phyloP scores from a whole-genome alignment of 2,329 filamentous ascomycete genomes.

The Xylaria polymorpha region DNA sequence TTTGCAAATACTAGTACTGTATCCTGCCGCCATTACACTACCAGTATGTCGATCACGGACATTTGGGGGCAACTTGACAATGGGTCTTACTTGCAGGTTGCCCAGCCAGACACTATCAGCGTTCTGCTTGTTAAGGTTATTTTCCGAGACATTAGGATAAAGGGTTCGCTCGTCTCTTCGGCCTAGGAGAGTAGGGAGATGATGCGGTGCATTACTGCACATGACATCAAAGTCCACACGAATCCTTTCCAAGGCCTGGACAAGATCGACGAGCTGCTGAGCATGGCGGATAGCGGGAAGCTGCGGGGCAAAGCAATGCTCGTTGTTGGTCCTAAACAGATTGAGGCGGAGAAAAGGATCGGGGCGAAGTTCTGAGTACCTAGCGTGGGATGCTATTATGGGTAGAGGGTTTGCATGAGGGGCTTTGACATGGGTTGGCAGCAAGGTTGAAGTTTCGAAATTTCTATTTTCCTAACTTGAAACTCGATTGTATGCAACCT shows the following conservation, averaged over 20 bases:
- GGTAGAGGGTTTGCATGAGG: slow-evolving; percentile 16
- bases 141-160: slow-evolving; percentile 45
- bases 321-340: slow-evolving; percentile 59
- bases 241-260: slow-evolving; percentile 64
- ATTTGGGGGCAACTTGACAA: too few relatives aligned
- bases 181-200: slow-evolving; percentile 59
- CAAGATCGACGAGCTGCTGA: slow-evolving; percentile 62
- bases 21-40: too few relatives aligned
- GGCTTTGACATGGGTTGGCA: background rate
- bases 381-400: slow-evolving; percentile 9
- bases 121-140: slow-evolving; percentile 68
- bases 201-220: slow-evolving; percentile 59
- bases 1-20: background rate
- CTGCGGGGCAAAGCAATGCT: slow-evolving; percentile 67
- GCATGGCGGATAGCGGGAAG: slow-evolving; percentile 63
- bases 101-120: slow-evolving; percentile 68
- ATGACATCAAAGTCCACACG: slow-evolving; percentile 61
- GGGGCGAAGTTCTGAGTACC: slow-evolving; percentile 36
- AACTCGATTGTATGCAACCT: background rate
- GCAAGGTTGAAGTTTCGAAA: background rate
- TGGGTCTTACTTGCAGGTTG: slow-evolving; percentile 60
- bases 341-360: slow-evolving; percentile 44
- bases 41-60: too few relatives aligned
- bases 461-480: slow-evolving; percentile 24
- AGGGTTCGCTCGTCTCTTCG: slow-evolving; percentile 55